These are phyloP conservation scores for Xerocomus amazonicus DNA, from an alignment of 1,284 basidiomycete genomes.

Conservation along the genomic window DNA sequence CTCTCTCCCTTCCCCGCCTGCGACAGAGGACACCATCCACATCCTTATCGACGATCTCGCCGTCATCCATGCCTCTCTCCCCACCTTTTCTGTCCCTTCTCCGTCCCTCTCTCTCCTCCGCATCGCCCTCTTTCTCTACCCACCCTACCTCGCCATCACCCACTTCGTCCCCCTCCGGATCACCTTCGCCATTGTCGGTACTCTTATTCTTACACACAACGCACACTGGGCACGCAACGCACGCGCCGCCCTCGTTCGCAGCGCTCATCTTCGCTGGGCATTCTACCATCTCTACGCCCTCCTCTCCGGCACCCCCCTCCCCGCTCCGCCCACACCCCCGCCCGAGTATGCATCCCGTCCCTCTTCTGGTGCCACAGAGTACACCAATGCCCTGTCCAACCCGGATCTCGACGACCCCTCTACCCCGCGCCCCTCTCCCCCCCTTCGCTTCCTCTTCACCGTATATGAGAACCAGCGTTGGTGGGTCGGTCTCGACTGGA, in stretches of 20 bases:
- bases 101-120: conserved; percentile 41
- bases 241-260: conserved; percentile 54
- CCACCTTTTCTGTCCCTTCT: conserved; percentile 38
- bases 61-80: conserved; percentile 53
- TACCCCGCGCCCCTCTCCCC: conserved; percentile 24
- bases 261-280: conserved; percentile 64
- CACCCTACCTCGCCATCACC: conserved; percentile 60
- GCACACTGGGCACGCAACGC: conserved; percentile 61
- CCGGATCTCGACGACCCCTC: conserved; percentile 10
- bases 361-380: conserved; percentile 24
- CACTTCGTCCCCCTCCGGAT: conserved; percentile 55
- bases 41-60: conserved; percentile 52
- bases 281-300: conserved; percentile 46
- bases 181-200: conserved; percentile 56
- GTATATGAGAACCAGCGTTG: conserved; percentile 94
- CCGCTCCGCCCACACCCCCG: conserved; percentile 39
- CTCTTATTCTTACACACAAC: conserved; percentile 55
- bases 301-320: conserved; percentile 53
- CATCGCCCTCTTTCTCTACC: conserved; percentile 45
- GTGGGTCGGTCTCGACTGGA: conserved; percentile 93
- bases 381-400: conserved; percentile 26
- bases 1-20: conserved; percentile 33
- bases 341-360: conserved; percentile 35
- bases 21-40: conserved; percentile 64
- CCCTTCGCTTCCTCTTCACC: conserved; percentile 79